These are phyloP conservation scores for Castanea sativa DNA, from an alignment of 306 rosid genomes.

Conservation along the genomic window DNA sequence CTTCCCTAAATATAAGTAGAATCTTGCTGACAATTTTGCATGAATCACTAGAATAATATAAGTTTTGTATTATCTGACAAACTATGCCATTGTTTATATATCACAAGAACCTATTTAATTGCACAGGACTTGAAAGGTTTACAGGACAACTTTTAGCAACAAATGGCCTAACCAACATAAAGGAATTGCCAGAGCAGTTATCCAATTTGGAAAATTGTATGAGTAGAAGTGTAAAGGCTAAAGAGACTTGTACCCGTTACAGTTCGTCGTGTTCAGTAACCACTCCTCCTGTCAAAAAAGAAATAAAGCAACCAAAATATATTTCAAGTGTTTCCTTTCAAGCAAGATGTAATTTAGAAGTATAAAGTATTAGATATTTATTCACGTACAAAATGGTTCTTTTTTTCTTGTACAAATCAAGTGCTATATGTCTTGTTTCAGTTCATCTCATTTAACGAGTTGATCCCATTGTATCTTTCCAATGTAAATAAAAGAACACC, in stretches of 20 bases:
- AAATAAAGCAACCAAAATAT: conserved; percentile 19
- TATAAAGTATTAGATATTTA: background rate
- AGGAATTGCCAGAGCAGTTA: background rate
- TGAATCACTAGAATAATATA: background rate
- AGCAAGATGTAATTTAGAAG: conserved; percentile 3
- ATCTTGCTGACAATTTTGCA: background rate
- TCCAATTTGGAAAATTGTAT: background rate
- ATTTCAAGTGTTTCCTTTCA: background rate
- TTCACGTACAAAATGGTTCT: background rate
- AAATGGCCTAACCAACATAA: background rate
- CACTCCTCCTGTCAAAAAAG: conserved; percentile 42
- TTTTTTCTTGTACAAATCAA: background rate
- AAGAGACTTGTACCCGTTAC: conserved; percentile 36
- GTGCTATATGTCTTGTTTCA: background rate
- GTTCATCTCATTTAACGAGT: conserved; percentile 4
- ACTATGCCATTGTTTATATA: background rate
- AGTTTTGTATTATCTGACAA: background rate
- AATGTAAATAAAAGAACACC: background rate
- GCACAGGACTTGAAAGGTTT: background rate
- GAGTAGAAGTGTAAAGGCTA: background rate
- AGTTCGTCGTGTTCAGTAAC: conserved; percentile 66
- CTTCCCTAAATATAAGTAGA: background rate
- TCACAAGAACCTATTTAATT: background rate
- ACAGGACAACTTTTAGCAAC: background rate
- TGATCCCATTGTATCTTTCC: background rate